Evolutionary conservation across 2,329 filamentous ascomycete genomes (phyloP), one percentile per base, ranked within the genome.

Genomic region (Colletotrichum sp.): DNA sequence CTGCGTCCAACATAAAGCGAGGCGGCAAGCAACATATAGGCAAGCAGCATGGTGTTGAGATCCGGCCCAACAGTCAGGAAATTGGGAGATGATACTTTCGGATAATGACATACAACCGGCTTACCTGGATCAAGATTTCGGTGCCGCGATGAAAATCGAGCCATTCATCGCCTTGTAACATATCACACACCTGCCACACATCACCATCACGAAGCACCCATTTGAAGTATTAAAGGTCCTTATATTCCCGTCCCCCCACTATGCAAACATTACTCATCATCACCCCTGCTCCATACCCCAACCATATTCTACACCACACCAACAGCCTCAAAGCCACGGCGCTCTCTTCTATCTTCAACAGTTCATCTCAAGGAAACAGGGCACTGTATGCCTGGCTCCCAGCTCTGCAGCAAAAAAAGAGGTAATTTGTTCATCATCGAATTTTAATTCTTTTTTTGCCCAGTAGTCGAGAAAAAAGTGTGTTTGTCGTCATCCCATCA

Each of bases 401-500:
- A 21, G n/a, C 18, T 62, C 67, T 36, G 71, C 27, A 66, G 29
- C 61, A 58, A 62, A 43, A 38, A 62, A 68, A 38, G 18, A 61
- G 29, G 47, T 59, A 61, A 61, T 54, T 38, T 38, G 47, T 33
- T 47, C 55, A 34, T 73, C 68, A 63, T 67, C 62, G 54, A 43
- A 38, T 70, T 57, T 65, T 67, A 51, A 70, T 71, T 47, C 43
- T 47, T 47, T 47, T 71, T 66, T 70, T 63, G 71, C 71, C 62
- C 62, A 66, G 63, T 34, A 47, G 57, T 59, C 18, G 29, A 59
- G 31, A 59, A 18, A 54, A 71, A 59, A 47, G 58, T 55, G 64
- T 62, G 54, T 66, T 54, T 66, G 29, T 47, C 43, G 33, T 73
- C 70, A 57, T 73, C 71, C 71, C 71, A 29, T 73, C 71, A 47